Percentiles rank a stretch among this genome's conserved stretches.
These are phyloP conservation scores for Acacia acuminata DNA, from an alignment of 306 rosid genomes.

Conservation along the genomic window DNA sequence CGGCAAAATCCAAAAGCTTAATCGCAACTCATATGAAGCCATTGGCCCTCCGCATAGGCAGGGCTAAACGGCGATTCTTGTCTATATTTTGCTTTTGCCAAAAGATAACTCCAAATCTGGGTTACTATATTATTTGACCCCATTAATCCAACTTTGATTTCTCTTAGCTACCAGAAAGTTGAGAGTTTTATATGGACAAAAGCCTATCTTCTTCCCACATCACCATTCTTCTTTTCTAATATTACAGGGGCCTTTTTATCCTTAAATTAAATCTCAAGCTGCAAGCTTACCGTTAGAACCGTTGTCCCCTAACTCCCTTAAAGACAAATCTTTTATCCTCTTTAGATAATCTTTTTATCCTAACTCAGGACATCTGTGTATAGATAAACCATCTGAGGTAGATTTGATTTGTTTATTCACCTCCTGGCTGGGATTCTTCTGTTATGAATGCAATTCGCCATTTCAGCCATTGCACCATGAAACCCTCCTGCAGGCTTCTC, in stretches of 20 bases:
- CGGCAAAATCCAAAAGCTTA: neutral
- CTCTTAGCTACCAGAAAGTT: neutral
- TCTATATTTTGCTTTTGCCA: neutral
- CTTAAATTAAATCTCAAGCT: neutral
- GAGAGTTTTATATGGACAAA: neutral
- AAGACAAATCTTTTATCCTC: neutral
- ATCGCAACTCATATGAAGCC: neutral
- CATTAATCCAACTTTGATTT: neutral
- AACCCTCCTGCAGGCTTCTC: constrained; percentile 61
- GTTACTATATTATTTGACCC: neutral
- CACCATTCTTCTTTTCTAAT: neutral
- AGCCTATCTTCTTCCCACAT: neutral
- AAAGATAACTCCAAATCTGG: neutral
- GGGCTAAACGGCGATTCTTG: constrained; percentile 2
- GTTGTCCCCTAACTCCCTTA: neutral
- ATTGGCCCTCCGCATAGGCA: neutral
- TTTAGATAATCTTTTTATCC: neutral
- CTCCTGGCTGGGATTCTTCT: constrained; percentile 6
- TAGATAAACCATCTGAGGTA: constrained; percentile 16
- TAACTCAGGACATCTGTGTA: neutral
- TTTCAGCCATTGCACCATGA: constrained; percentile 60
- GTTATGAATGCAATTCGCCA: constrained; percentile 47
- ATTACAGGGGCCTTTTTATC: neutral
- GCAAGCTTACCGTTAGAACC: neutral
- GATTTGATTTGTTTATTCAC: constrained; percentile 8